Evolutionary conservation across 257 asterid genomes (phyloP), one percentile per base, ranked within the genome.

Genomic region (Penstemon newberryi): DNA sequence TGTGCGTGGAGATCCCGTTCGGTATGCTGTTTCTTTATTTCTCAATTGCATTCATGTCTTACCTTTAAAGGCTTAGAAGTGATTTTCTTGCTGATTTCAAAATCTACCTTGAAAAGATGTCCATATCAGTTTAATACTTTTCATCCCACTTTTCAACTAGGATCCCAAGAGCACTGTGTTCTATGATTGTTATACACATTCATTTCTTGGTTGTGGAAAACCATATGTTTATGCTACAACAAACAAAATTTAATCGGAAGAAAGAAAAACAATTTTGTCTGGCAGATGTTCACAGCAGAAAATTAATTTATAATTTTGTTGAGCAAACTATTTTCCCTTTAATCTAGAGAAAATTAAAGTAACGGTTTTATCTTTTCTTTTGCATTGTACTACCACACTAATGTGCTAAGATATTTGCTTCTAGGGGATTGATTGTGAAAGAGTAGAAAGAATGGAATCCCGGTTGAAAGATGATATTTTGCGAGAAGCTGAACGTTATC

Each of bases 401-500:
- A 85, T 70, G 58, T 57, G 60, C 62, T 75, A 37, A 69, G 42
- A 52, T 73, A 57, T 72, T 54, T 79, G 70, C 69, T 65, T 73
- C 53, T 46, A 90, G 97, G 98, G 98, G 63, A 92, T 92, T 69
- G 98, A 85, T 80, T 77, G 97, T 79, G 96, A 86, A 81, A 81
- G 97, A 83, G 97, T 92, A 54, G 95, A 92, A 77, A 85, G 91
- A 74, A 92, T 92, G 98, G 98, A 92, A 80, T 91, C 97, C 70
- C 85, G 98, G 75, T 75, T 92, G 78, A 92, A 90, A 80, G 93
- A 88, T 80, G 98, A 92, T 81, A 92, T 92, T 82, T 76, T 92
- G 84, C 88, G 97, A 71, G 98, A 92, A 83, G 96, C 98, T 79
- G 94, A 82, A 51, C 82, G 75, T 51, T 90, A 92, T 76, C 84